phyloP scores from a whole-genome alignment of 768 basidiomycete species.

The Lentinula guzmanii region DNA sequence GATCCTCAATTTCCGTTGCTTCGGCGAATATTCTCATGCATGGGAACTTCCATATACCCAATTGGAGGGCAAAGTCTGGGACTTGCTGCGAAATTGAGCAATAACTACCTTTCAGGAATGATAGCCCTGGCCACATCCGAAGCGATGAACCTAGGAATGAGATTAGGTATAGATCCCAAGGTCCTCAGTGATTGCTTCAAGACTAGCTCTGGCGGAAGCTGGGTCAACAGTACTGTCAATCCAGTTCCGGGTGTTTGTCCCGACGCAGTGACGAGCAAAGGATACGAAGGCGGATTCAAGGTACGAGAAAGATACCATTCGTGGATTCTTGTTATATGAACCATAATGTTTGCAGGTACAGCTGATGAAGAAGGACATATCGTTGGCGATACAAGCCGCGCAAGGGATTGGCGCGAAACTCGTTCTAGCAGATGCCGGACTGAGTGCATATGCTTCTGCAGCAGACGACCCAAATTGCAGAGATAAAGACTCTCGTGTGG shows the following conservation, averaged over 20 bases:
- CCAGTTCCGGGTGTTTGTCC: conserved; percentile 40
- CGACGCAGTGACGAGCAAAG: conserved; percentile 33
- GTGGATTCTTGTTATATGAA: neutral
- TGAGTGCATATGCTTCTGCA: conserved; percentile 31
- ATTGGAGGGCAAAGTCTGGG: conserved; percentile 35
- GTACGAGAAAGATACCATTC: conserved; percentile 10
- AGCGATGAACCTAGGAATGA: conserved; percentile 40
- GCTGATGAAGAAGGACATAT: conserved; percentile 40
- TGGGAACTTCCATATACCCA: conserved; percentile 30
- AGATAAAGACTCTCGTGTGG: conserved; percentile 32
- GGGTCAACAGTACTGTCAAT: conserved; percentile 36
- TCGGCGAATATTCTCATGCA: conserved; percentile 23
- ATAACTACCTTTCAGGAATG: conserved; percentile 36
- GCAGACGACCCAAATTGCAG: conserved; percentile 31
- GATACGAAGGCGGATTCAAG: conserved; percentile 39
- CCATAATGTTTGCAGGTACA: conserved; percentile 23
- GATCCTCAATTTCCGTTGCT: conserved; percentile 28
- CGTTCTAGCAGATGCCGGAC: conserved; percentile 30
- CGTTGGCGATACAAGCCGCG: conserved; percentile 32
- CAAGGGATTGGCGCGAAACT: conserved; percentile 30
- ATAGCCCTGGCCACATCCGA: conserved; percentile 36
- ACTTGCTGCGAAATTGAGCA: conserved; percentile 37
- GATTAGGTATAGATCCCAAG: conserved; percentile 33
- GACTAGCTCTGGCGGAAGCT: conserved; percentile 35
- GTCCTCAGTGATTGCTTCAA: conserved; percentile 30